Conservation (phyloP, 345 rosid genomes). For the Ceriops zippeliana region DNA sequence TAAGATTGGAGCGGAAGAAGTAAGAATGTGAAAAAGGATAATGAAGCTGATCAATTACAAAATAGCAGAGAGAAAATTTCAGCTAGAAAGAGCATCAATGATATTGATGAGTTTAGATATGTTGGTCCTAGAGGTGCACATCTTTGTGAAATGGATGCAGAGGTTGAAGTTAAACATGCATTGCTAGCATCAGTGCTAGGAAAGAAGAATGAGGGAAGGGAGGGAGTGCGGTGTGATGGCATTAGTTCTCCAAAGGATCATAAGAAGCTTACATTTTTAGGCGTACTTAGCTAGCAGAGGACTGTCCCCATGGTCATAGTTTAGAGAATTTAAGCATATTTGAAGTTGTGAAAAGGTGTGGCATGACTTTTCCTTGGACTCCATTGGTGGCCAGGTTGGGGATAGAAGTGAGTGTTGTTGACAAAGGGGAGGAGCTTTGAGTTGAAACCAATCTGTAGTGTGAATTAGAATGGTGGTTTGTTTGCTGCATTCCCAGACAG, state of each 20-base stretch:
- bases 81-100: constrained; percentile 11
- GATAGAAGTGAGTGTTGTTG: neutral
- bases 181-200: constrained; percentile 24
- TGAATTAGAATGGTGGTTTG: too few relatives aligned
- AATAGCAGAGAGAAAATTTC: neutral
- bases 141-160: constrained; percentile 4
- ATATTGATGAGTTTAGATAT: constrained; percentile 27
- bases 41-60: constrained; percentile 5
- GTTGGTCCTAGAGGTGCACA: constrained; percentile 8
- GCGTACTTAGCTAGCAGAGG: constrained; percentile 27
- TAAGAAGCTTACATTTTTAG: constrained; percentile 14
- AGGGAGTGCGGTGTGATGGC: neutral
- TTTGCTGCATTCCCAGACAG: too few relatives aligned
- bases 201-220: constrained; percentile 1
- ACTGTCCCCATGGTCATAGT: constrained; percentile 3
- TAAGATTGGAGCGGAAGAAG: neutral
- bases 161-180: constrained; percentile 10
- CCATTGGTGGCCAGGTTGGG: neutral
- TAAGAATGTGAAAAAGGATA: neutral
- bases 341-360: constrained; percentile 17
- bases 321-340: constrained; percentile 1
- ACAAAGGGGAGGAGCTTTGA: neutral
- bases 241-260: neutral
- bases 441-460: too few relatives aligned
- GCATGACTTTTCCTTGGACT: constrained; percentile 22